Conservation (phyloP, 805 yeast genomes). For the Monosporozyma aquatica region DNA sequence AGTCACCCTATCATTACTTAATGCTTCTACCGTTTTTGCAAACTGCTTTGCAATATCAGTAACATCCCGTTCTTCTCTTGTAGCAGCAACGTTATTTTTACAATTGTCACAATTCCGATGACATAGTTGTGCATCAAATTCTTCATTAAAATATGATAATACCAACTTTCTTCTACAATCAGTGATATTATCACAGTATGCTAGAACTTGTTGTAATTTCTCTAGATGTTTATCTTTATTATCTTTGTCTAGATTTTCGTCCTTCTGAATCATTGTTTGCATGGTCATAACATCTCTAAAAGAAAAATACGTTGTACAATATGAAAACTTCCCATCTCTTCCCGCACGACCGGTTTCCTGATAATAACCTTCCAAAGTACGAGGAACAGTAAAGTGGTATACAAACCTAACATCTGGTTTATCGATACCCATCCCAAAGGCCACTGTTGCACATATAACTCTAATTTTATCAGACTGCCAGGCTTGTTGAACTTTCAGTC, state of each 20-base stretch:
- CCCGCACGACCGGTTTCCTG: slow-evolving; percentile 99
- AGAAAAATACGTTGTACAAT: slow-evolving; percentile 75
- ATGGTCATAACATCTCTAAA: slow-evolving; percentile 72
- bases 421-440: slow-evolving; percentile 99
- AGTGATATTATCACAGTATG: slow-evolving; percentile 83
- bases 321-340: slow-evolving; percentile 79
- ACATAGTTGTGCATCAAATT: slow-evolving; percentile 60
- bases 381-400: slow-evolving; percentile 77
- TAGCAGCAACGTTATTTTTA: slow-evolving; percentile 35
- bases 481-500: slow-evolving; percentile 55
- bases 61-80: slow-evolving; percentile 53
- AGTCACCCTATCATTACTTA: slow-evolving; percentile 60
- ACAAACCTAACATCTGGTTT: slow-evolving; percentile 94
- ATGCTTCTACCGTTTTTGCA: slow-evolving; percentile 44
- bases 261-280: slow-evolving; percentile 70
- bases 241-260: slow-evolving; percentile 51
- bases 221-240: slow-evolving; percentile 72
- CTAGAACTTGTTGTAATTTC: slow-evolving; percentile 74
- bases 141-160: slow-evolving; percentile 82
- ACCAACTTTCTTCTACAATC: slow-evolving; percentile 91
- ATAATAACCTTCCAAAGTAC: slow-evolving; percentile 91
- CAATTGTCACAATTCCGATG: slow-evolving; percentile 82
- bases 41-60: slow-evolving; percentile 55
- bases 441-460: slow-evolving; percentile 94
- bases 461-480: slow-evolving; percentile 75